Base-by-base conservation (phyloP, 495 filamentous ascomycete species). In the Hypomontagnella submonticulosa region DNA sequence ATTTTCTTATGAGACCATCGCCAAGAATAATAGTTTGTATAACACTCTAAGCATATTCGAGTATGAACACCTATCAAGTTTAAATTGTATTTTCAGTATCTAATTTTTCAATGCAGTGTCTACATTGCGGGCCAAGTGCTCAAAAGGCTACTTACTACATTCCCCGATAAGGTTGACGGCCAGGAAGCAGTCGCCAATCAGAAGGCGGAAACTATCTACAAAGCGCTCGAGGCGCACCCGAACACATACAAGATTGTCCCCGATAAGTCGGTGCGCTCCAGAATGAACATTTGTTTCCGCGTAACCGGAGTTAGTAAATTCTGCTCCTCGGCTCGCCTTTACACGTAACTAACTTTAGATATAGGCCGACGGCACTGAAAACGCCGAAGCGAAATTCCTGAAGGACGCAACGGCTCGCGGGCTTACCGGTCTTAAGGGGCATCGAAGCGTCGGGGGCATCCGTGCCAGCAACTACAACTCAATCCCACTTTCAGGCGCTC, bases 1-100 rank as follows among this genome's bases (percentile, higher is more conserved):
- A 37, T 78, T 97, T 40, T 86, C 91, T 74, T 98, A 93, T 75
- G 84, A 89, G 44, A 89, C 84, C 0, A 86, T 91, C 36, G 89
- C 91, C 15, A 93, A 93, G 81, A 92, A 93, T 77, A 92, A 92
- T 79, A 92, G 88, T 63, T 81, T 98, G 51, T 97, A 97, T 79
- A 97, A 97, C 79, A 98, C 94, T 2, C 82, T 98, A 20, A 91
- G 90, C 61, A 97, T 98, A 69, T 97, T 97, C 76, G 91, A 91
- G 79, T 86, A 71, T 51, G 81, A 66, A 13, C 37, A 9, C 23
- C 27, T 6, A 0, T 9, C 1, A 36, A 1, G 33, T 27, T n/a
- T n/a, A n/a, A 18, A 0, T 32, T 34, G 30, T 49, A 10, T 33
- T 53, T 16, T 57, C 18, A 34, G 4, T 33, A 2, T 50, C 50